phyloP scores from a whole-genome alignment of 1,139 yeast genomes.

The Hansenula lynferdii region DNA sequence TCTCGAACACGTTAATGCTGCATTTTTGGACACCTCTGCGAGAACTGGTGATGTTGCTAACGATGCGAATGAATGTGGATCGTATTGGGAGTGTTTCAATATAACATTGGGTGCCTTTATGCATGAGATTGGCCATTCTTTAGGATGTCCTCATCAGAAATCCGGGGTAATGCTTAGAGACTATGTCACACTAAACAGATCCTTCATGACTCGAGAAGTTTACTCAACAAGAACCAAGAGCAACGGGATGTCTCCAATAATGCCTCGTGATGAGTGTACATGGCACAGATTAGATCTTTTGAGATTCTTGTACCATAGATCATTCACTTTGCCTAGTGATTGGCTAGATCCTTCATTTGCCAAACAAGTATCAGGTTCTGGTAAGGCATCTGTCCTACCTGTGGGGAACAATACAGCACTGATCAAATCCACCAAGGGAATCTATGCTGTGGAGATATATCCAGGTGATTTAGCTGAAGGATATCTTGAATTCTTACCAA shows the following conservation, averaged over 20 bases:
- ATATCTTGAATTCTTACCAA: conserved; percentile 57
- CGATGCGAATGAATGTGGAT: conserved; percentile 78
- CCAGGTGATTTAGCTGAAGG: conserved; percentile 63
- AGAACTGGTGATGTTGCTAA: conserved; percentile 75
- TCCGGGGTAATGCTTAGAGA: conserved; percentile 89
- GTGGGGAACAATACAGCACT: conserved; percentile 42
- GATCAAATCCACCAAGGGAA: conserved; percentile 56
- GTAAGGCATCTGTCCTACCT: conserved; percentile 39
- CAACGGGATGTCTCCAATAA: conserved; percentile 43
- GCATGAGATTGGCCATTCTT: conserved; percentile 90
- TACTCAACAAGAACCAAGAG: conserved; percentile 49
- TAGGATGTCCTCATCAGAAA: conserved; percentile 92
- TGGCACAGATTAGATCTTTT: conserved; percentile 84
- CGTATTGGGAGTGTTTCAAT: conserved; percentile 86
- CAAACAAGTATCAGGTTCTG: conserved; percentile 6
- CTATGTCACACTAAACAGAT: conserved; percentile 73
- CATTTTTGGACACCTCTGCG: conserved; percentile 70
- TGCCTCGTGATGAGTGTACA: conserved; percentile 65
- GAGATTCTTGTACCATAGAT: conserved; percentile 76
- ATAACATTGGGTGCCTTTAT: conserved; percentile 89
- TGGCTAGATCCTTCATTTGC: conserved; percentile 28
- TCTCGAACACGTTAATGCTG: conserved; percentile 62
- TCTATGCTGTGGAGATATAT: conserved; percentile 62
- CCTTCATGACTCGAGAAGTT: conserved; percentile 71
- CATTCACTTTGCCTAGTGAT: conserved; percentile 71